Conservation (phyloP, 2,329 filamentous ascomycete genomes). For the Hymenoscyphus albidus region DNA sequence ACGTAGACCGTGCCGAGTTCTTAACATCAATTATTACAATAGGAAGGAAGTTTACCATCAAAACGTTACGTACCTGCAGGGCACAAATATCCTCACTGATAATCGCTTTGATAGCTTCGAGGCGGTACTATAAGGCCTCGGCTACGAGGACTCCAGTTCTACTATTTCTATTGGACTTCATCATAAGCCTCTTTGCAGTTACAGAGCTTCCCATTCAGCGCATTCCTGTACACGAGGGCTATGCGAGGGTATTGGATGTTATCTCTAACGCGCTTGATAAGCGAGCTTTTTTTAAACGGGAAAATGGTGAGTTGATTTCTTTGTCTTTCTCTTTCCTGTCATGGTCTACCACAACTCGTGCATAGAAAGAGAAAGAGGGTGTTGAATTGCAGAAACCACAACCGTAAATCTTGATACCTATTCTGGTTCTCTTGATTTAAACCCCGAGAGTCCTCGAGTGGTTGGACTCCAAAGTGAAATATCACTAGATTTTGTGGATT, state of each 20-base stretch:
- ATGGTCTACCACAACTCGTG: too few relatives aligned
- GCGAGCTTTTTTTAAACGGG: conserved; percentile 2
- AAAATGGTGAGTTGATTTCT: conserved; percentile 6
- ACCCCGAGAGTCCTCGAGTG: background rate
- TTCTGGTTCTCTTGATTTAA: background rate
- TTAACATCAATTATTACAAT: background rate
- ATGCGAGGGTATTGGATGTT: conserved; percentile 13
- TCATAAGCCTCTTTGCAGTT: conserved; percentile 27
- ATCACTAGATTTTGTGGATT: background rate
- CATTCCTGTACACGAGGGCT: conserved; percentile 28
- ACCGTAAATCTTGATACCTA: background rate
- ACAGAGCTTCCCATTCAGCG: conserved; percentile 31
- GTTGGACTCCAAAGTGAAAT: background rate
- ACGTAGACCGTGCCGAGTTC: background rate
- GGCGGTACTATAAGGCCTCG: conserved; percentile 17
- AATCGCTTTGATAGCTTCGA: background rate
- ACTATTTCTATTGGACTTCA: conserved; percentile 14
- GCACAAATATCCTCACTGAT: background rate
- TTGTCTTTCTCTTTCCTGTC: background rate
- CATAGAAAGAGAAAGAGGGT: background rate
- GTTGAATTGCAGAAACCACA: too few relatives aligned
- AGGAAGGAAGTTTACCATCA: conserved; percentile 3
- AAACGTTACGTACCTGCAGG: background rate
- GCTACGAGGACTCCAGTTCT: conserved; percentile 17
- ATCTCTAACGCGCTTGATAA: conserved; percentile 12